Conservation (phyloP, 192 early-diverging fungal species). For the Ambispora gerdemannii region DNA sequence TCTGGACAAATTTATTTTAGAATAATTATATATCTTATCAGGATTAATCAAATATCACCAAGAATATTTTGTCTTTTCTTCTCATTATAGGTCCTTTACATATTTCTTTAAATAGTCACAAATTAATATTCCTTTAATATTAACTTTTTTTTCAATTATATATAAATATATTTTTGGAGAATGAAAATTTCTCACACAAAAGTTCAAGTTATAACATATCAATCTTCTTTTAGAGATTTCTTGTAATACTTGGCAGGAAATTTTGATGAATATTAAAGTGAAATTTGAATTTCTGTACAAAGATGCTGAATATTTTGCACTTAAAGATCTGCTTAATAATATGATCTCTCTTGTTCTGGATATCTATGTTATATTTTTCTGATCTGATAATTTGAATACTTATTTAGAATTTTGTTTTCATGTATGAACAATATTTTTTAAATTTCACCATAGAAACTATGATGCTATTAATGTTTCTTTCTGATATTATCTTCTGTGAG, state of each 20-base stretch:
- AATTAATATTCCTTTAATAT: not conserved
- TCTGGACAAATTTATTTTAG: not conserved
- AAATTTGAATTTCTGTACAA: slow-evolving; percentile 1
- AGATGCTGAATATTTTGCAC: not conserved
- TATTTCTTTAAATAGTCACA: not conserved
- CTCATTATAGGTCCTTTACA: no score
- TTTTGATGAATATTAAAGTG: not conserved
- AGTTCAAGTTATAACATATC: not conserved
- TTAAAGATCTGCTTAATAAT: not conserved
- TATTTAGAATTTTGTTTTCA: not conserved
- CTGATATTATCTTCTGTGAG: no score
- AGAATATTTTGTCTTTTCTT: not conserved
- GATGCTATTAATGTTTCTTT: no score
- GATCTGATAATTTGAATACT: no score
- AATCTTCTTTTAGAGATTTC: not conserved
- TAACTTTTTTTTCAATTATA: not conserved
- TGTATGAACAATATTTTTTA: no score
- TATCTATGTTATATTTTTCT: not conserved
- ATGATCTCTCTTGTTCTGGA: not conserved
- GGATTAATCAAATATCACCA: not conserved
- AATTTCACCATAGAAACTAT: slow-evolving; percentile 1
- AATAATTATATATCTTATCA: not conserved
- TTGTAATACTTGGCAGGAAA: not conserved
- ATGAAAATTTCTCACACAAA: not conserved
- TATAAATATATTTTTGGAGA: no score